Evolutionary conservation across 2,329 filamentous ascomycete species (phyloP).

Genomic region (Teratosphaeria destructans): DNA sequence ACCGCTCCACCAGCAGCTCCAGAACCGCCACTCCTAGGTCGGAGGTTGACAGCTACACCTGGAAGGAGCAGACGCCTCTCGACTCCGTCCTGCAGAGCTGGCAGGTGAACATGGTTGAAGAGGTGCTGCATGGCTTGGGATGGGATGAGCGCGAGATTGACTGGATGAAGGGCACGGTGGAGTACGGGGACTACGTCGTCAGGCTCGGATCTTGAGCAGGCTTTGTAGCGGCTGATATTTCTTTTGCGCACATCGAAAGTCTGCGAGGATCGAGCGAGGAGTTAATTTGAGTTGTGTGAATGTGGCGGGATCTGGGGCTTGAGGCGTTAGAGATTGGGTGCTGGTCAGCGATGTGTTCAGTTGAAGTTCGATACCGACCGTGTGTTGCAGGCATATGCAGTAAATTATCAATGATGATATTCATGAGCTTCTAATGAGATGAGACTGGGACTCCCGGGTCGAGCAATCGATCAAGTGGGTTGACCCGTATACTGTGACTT

Average conservation of each 20-base stretch:
- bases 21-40: neutral
- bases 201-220: neutral
- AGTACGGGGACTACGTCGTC: neutral
- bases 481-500: too few species aligned
- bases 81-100: neutral
- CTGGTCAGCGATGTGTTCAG: too few species aligned
- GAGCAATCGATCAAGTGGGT: too few species aligned
- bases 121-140: neutral
- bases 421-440: too few species aligned
- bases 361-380: too few species aligned
- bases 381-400: too few species aligned
- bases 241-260: neutral
- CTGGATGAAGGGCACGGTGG: neutral
- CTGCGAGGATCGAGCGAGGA: neutral
- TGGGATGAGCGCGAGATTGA: neutral
- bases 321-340: neutral
- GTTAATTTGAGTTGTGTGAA: neutral
- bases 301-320: neutral
- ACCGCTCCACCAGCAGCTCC: neutral
- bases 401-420: too few species aligned
- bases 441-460: too few species aligned
- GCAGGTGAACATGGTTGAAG: neutral
- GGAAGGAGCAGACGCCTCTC: neutral
- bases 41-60: neutral
- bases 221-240: neutral